Base-by-base conservation (phyloP, 2,329 filamentous ascomycete species). In the Pochonia chlamydosporia region DNA sequence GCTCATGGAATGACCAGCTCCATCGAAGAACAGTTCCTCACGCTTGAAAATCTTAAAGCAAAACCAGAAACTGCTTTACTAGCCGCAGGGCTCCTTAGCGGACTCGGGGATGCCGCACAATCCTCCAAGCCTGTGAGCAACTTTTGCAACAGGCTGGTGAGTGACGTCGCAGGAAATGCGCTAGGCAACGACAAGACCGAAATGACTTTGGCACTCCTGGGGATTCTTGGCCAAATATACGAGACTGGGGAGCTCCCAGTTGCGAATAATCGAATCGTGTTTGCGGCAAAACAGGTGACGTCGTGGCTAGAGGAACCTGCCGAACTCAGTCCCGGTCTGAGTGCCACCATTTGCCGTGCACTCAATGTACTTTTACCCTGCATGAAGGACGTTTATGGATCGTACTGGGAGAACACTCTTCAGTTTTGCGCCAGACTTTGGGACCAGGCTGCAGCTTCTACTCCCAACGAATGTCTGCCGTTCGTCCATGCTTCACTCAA, bases 371-470 rank as follows among this genome's bases (percentile, higher is more conserved):
- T 96, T 3, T 65, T 96, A 0, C 87, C 88, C 2, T 78, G 78
- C 35, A 84, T 96, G 56, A 79, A 81, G 49, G 85, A 90, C 40
- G 82, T 96, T 1, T 96, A 96, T 57, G 93, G 92, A 1, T 81
- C 87, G 0, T 88, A 96, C 60, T 99, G 93, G 93, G 78, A 84
- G 43, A 78, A 78, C 41, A 66, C 76, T 0, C 66, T 89, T 16
- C 71, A 78, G 28, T 78, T 81, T 43, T 78, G 84, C 50, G 67
- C 76, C 10, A 65, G 68, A 7, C 66, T 82, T 1, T 87, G 84
- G 82, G 67, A 70, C 3, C 69, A 71, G 3, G 72, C 69, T 1
- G 62, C 62, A 10, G 63, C 65, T 2, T 69, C 73, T 6, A 51
- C 64, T 1, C 52, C 70, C 0, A 72, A 81, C 14, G 63, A 71